phyloP scores from a whole-genome alignment of 1,139 yeast genomes.

The Candida mesenterica region DNA sequence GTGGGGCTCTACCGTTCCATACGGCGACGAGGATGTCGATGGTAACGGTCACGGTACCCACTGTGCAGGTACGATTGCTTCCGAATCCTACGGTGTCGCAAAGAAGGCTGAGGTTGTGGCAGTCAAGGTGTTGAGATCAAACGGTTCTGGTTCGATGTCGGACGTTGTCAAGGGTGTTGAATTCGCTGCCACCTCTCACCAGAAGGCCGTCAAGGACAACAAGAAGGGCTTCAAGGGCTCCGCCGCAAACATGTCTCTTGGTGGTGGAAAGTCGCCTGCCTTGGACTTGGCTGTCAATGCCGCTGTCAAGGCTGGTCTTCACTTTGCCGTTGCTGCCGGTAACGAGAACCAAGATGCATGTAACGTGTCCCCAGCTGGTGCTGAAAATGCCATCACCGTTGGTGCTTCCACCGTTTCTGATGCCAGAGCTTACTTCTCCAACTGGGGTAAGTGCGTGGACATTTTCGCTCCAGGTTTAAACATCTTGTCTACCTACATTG shows the following conservation, averaged over 20 bases:
- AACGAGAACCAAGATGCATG: conserved; percentile 85
- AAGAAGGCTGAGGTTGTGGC: conserved; percentile 74
- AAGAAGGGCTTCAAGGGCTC: conserved; percentile 78
- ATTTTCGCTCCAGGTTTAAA: conserved; percentile 84
- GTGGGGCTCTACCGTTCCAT: conserved; percentile 92
- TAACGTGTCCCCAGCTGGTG: conserved; percentile 79
- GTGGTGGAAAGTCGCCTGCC: conserved; percentile 83
- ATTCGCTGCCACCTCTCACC: conserved; percentile 67
- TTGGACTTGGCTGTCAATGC: conserved; percentile 82
- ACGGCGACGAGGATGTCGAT: conserved; percentile 77
- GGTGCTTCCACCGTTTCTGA: conserved; percentile 81
- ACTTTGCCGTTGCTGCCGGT: conserved; percentile 89
- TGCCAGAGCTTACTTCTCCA: conserved; percentile 75
- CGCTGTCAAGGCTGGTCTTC: conserved; percentile 76
- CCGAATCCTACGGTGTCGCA: conserved; percentile 74
- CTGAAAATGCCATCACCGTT: conserved; percentile 72
- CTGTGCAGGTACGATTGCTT: conserved; percentile 84
- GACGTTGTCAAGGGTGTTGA: conserved; percentile 83
- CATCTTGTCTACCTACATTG: conserved; percentile 81
- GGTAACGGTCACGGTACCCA: conserved; percentile 96
- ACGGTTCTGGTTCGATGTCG: conserved; percentile 79
- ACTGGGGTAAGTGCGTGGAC: conserved; percentile 83
- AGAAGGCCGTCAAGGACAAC: conserved; percentile 52
- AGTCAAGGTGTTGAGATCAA: conserved; percentile 71
- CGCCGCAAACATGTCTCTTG: conserved; percentile 86